Conservation (phyloP, 2,329 filamentous ascomycete genomes). For the Aspergillus bombycis region DNA sequence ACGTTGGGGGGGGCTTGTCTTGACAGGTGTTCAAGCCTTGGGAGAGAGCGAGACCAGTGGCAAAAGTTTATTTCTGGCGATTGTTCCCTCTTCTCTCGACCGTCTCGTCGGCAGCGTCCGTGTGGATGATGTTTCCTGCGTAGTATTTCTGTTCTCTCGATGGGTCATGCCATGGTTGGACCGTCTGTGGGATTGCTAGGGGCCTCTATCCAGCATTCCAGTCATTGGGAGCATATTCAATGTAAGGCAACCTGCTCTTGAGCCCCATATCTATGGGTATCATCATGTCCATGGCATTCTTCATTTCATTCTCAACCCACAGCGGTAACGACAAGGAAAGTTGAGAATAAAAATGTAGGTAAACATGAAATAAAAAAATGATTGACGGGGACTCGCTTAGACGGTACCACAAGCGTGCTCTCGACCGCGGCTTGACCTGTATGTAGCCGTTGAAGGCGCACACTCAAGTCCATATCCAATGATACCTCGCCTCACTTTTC, state of each 20-base stretch:
- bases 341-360: neutral
- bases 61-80: neutral
- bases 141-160: too few species aligned
- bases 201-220: neutral
- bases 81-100: neutral
- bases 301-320: neutral
- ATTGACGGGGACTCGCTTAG: neutral
- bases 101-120: neutral
- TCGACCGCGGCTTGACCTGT: neutral
- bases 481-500: neutral
- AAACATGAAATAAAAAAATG: neutral
- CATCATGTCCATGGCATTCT: neutral
- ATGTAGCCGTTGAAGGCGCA: neutral
- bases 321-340: neutral
- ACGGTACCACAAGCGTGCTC: neutral
- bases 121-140: too few species aligned
- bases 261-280: neutral
- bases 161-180: neutral
- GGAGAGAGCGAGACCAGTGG: neutral
- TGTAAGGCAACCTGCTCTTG: neutral
- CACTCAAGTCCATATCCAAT: neutral
- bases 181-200: neutral
- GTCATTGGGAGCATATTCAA: neutral
- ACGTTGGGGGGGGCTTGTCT: too few species aligned
- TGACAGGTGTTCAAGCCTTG: neutral